Conservation (phyloP, 768 basidiomycete genomes). For the Lactarius indigo region DNA sequence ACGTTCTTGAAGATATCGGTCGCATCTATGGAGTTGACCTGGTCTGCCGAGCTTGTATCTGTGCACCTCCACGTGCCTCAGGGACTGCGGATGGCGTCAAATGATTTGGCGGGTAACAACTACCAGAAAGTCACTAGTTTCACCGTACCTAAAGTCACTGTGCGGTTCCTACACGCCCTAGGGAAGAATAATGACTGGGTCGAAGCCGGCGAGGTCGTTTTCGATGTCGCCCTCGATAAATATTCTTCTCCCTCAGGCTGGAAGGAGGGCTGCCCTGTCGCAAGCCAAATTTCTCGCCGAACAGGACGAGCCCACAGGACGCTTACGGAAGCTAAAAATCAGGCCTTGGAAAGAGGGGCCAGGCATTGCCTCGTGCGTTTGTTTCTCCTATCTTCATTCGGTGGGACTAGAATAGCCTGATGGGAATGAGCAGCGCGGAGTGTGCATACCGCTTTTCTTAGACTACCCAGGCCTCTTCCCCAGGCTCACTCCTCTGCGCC, state of each 20-base stretch:
- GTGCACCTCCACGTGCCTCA: conserved; percentile 50
- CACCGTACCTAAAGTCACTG: conserved; percentile 46
- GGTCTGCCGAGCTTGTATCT: conserved; percentile 51
- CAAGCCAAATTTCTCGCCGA: conserved; percentile 66
- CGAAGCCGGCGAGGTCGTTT: conserved; percentile 52
- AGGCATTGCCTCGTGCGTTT: conserved; percentile 1
- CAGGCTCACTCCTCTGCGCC: background rate
- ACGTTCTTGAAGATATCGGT: conserved; percentile 77
- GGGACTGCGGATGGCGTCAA: conserved; percentile 65
- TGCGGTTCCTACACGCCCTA: conserved; percentile 49
- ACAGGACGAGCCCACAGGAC: conserved; percentile 68
- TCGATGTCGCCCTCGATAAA: conserved; percentile 62
- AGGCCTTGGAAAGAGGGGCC: conserved; percentile 9
- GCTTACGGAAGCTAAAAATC: conserved; percentile 54
- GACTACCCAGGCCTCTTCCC: conserved; percentile 17
- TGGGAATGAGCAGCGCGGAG: conserved; percentile 3
- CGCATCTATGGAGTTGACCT: conserved; percentile 50
- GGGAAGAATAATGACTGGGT: conserved; percentile 53
- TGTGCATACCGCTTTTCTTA: conserved; percentile 11
- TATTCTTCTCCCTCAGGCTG: conserved; percentile 64
- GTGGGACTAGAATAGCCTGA: background rate
- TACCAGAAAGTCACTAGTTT: conserved; percentile 65
- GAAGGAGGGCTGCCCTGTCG: conserved; percentile 41
- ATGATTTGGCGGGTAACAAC: conserved; percentile 67
- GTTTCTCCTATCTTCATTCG: background rate